Conservation (phyloP, 2,329 filamentous ascomycete species). For the Trichophyton verrucosum region DNA sequence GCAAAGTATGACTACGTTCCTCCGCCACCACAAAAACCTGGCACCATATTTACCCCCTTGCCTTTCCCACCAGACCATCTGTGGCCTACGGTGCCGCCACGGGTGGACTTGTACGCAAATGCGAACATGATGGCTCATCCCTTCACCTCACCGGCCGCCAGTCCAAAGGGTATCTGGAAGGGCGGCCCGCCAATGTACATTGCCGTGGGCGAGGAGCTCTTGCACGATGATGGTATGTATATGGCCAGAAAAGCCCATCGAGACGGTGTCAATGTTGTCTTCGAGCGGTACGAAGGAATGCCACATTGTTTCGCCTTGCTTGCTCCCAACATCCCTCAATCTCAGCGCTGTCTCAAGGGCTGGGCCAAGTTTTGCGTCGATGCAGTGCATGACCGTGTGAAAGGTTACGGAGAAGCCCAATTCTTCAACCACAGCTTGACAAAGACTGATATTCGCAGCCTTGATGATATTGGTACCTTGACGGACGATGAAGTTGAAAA, state of each 20-base stretch:
- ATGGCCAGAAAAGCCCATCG: constrained; percentile 30
- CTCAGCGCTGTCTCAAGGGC: constrained; percentile 41
- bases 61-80: constrained; percentile 24
- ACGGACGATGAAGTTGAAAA: constrained; percentile 27
- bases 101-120: constrained; percentile 32
- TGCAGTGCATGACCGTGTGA: constrained; percentile 21
- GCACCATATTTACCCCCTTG: constrained; percentile 17
- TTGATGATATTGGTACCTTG: constrained; percentile 24
- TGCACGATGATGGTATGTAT: constrained; percentile 31
- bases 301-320: constrained; percentile 45
- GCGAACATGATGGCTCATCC: constrained; percentile 30
- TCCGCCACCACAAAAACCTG: constrained; percentile 19
- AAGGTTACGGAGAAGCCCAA: constrained; percentile 18
- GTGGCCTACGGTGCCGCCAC: constrained; percentile 33
- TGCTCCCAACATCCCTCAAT: constrained; percentile 36
- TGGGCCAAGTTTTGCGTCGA: constrained; percentile 44
- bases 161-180: constrained; percentile 28
- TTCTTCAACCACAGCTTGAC: constrained; percentile 22
- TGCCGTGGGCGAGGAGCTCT: constrained; percentile 30
- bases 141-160: constrained; percentile 30
- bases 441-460: constrained; percentile 19
- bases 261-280: constrained; percentile 24
- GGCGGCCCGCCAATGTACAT: constrained; percentile 32
- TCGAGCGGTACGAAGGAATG: constrained; percentile 36
- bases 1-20: constrained; percentile 31